Conservation (phyloP, 371 early-diverging fungal genomes). For the Circinella umbellata region DNA sequence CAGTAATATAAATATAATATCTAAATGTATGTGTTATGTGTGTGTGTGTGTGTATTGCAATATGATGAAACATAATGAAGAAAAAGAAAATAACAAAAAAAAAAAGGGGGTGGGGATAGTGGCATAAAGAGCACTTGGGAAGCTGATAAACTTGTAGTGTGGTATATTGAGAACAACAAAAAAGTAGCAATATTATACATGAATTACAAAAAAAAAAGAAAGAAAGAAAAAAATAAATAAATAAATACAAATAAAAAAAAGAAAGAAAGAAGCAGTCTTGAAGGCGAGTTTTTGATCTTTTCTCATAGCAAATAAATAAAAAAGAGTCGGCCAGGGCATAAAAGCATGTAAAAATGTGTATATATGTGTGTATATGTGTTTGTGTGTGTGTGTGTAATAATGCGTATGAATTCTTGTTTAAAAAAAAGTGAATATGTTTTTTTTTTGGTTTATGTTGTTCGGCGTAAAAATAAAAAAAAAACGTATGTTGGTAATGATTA, state of each 20-base stretch:
- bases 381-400: neutral
- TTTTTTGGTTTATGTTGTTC: neutral
- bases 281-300: no score
- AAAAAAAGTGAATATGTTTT: no score
- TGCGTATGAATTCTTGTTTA: no score
- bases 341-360: constrained; percentile 1
- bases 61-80: neutral
- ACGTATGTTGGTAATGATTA: neutral
- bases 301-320: constrained; percentile 11
- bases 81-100: neutral
- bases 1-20: neutral
- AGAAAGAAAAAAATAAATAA: constrained; percentile 62
- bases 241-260: constrained; percentile 32
- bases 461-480: no score
- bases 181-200: constrained; percentile 39
- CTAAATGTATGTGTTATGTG: neutral
- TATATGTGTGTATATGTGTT: neutral
- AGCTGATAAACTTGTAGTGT: constrained; percentile 55
- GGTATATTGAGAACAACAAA: constrained; percentile 48
- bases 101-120: neutral
- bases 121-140: constrained; percentile 12
- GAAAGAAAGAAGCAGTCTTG: no score
- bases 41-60: neutral
- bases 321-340: constrained; percentile 3
- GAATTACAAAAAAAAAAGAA: constrained; percentile 57